phyloP scores from a whole-genome alignment of 257 asterid genomes.

The Datura wrightii region DNA sequence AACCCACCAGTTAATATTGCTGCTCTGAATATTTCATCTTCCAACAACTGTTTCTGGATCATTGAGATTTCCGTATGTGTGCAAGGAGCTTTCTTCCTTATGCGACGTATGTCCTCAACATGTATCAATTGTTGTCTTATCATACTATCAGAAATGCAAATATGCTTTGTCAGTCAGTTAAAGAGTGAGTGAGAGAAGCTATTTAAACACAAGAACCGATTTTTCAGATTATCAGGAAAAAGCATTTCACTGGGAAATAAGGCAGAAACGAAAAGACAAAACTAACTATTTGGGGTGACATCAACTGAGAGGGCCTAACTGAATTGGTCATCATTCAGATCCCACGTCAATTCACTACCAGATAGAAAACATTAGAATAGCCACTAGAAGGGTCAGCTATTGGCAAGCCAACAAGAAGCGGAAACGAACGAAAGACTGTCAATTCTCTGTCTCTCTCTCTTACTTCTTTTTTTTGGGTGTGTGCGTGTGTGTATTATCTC shows the following conservation, averaged over 20 bases:
- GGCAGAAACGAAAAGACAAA: not conserved
- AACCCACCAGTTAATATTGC: slow-evolving; percentile 65
- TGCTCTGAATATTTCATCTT: slow-evolving; percentile 64
- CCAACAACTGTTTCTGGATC: slow-evolving; percentile 67
- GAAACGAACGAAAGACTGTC: not conserved
- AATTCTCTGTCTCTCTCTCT: not conserved
- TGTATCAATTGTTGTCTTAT: slow-evolving; percentile 76
- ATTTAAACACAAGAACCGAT: not conserved
- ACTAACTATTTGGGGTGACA: slow-evolving; percentile 2
- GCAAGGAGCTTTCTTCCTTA: slow-evolving; percentile 92
- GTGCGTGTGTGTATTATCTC: too few relatives aligned
- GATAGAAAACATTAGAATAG: not conserved
- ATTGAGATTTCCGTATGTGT: slow-evolving; percentile 70
- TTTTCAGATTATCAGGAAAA: slow-evolving; percentile 16
- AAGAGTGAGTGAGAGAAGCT: not conserved
- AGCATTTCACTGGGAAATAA: not conserved
- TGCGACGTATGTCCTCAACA: slow-evolving; percentile 77
- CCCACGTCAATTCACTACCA: not conserved
- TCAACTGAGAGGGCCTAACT: not conserved
- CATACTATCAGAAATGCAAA: slow-evolving; percentile 52
- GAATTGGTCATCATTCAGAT: not conserved
- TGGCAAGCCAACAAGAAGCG: not conserved
- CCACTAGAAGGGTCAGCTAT: slow-evolving; percentile 11
- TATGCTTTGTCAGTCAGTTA: slow-evolving; percentile 31
- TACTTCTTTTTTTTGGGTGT: not conserved